Conservation (phyloP, 2,329 filamentous ascomycete species). For the Elsinoe arachidis region DNA sequence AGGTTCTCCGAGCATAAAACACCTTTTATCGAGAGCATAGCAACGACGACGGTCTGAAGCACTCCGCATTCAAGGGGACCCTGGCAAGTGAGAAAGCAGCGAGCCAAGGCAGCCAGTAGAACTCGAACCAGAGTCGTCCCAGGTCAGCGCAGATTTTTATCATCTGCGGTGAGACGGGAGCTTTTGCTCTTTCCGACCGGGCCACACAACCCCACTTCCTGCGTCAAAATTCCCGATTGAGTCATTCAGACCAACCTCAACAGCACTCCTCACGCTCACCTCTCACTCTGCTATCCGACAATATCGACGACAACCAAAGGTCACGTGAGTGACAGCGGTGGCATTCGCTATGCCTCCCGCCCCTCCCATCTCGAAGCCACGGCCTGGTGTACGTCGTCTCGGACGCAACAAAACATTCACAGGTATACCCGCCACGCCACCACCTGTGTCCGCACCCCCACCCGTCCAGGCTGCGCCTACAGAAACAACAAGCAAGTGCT, state of each 20-base stretch:
- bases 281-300: background rate
- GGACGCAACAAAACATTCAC: constrained; percentile 9
- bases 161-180: background rate
- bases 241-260: background rate
- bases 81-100: background rate
- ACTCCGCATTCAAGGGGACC: background rate
- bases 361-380: background rate
- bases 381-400: background rate
- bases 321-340: background rate
- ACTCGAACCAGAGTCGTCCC: constrained; percentile 5
- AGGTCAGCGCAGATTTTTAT: background rate
- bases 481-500: constrained; percentile 18
- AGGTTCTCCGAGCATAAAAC: too few species aligned
- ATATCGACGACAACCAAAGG: background rate
- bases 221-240: background rate
- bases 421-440: constrained; percentile 1
- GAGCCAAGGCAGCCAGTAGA: background rate
- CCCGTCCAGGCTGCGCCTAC: constrained; percentile 6
- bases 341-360: background rate
- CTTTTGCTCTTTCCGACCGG: background rate
- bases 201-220: constrained; percentile 7
- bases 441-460: background rate
- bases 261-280: background rate
- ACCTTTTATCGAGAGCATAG: too few species aligned
- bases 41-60: too few species aligned